phyloP scores from a whole-genome alignment of 305 asterid species.

The Fraxinus baroniana region DNA sequence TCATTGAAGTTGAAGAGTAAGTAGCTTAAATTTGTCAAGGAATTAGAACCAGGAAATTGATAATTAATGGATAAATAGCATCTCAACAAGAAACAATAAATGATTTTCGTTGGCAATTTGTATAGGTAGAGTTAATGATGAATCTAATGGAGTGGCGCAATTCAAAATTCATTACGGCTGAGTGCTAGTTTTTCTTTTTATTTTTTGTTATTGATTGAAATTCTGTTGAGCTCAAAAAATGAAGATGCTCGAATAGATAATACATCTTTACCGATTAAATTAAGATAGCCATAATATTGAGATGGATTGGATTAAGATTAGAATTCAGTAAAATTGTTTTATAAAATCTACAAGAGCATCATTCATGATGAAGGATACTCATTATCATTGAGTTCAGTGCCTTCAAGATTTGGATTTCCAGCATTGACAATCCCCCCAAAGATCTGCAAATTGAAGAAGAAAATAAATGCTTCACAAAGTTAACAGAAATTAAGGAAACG shows the following conservation, averaged over 20 bases:
- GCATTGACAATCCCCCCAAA: conserved; percentile 88
- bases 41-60: conserved; percentile 16
- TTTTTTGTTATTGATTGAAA: not conserved
- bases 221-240: not conserved
- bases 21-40: conserved; percentile 76
- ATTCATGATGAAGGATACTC: conserved; percentile 74
- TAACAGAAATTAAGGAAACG: not conserved
- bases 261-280: not conserved
- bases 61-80: not conserved
- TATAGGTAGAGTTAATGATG: not conserved
- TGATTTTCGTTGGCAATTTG: not conserved
- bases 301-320: not conserved
- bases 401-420: conserved; percentile 73
- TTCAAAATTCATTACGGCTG: not conserved
- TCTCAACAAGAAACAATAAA: not conserved
- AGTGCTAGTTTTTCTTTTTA: not conserved
- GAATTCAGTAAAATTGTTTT: not conserved
- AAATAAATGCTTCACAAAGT: conserved; percentile 19
- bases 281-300: not conserved
- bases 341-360: conserved; percentile 21
- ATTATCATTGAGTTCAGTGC: conserved; percentile 68
- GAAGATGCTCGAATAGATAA: not conserved
- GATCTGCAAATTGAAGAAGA: conserved; percentile 50
- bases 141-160: not conserved
- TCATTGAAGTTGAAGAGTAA: conserved; percentile 97